Percentiles rank a stretch among this genome's conserved stretches.
Conservation (phyloP, 495 filamentous ascomycete genomes). For the Aspergillus indologenus region DNA sequence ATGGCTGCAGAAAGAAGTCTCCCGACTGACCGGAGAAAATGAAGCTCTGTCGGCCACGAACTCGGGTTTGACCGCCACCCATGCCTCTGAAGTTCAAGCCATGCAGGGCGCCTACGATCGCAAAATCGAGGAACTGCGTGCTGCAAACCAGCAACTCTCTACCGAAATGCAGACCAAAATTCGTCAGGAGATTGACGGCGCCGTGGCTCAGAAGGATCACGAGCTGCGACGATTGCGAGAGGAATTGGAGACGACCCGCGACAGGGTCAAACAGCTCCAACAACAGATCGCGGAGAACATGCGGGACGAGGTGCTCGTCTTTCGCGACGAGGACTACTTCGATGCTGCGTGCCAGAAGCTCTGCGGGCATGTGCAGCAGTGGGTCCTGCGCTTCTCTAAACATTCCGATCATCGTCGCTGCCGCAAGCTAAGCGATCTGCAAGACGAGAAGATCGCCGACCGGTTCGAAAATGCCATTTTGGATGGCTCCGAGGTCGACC, state of each 20-base stretch:
- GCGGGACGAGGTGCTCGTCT: constrained; percentile 69
- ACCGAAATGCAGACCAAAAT: constrained; percentile 63
- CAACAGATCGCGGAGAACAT: constrained; percentile 72
- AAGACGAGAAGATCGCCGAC: constrained; percentile 85
- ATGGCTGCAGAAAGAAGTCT: constrained; percentile 75
- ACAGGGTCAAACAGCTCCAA: constrained; percentile 78
- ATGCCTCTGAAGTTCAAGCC: constrained; percentile 62
- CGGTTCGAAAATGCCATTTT: constrained; percentile 90
- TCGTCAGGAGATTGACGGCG: constrained; percentile 55
- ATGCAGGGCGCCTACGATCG: constrained; percentile 49
- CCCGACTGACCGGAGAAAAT: constrained; percentile 70
- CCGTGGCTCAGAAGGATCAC: constrained; percentile 67
- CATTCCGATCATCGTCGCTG: constrained; percentile 87
- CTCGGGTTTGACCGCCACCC: constrained; percentile 57
- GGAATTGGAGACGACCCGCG: constrained; percentile 73
- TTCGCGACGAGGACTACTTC: constrained; percentile 91
- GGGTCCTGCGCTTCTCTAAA: constrained; percentile 94
- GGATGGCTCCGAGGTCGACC: constrained; percentile 87
- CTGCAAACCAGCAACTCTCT: constrained; percentile 56
- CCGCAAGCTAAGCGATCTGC: constrained; percentile 72
- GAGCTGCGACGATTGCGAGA: constrained; percentile 73
- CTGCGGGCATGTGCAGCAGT: constrained; percentile 90
- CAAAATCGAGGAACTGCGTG: constrained; percentile 62
- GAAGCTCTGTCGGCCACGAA: constrained; percentile 70
- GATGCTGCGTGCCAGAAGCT: constrained; percentile 89